Evolutionary conservation across 169 alveolate genomes (phyloP).

Genomic region (Cryptosporidium meleagridis): DNA sequence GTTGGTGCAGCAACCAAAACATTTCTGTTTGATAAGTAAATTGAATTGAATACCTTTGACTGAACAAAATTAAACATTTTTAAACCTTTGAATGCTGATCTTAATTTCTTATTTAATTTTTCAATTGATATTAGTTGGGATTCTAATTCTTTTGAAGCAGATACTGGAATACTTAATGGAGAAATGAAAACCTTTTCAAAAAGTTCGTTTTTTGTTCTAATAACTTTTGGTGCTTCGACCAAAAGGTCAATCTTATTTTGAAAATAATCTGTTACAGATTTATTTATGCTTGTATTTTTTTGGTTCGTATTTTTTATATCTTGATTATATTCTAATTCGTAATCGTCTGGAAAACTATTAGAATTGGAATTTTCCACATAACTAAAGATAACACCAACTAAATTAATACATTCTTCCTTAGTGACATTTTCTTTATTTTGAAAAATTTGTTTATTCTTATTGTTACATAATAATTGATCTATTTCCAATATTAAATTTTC

Average conservation of each 20-base stretch:
- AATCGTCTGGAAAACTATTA: background rate
- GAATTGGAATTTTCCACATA: background rate
- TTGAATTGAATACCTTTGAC: slow-evolving; percentile 93
- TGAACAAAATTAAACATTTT: slow-evolving; percentile 93
- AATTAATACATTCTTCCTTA: background rate
- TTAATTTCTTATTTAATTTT: background rate
- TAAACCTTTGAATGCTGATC: slow-evolving; percentile 76
- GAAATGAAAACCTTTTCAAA: slow-evolving; percentile 42
- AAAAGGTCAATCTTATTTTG: background rate
- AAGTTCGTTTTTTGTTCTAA: background rate
- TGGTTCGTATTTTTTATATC: background rate
- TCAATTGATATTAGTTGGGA: slow-evolving; percentile 1
- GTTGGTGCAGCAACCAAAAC: slow-evolving; percentile 99
- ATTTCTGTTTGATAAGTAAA: slow-evolving; percentile 93
- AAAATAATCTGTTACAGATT: background rate
- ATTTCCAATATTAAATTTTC: slow-evolving; percentile 4
- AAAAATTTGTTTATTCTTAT: background rate
- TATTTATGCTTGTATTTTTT: background rate
- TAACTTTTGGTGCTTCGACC: background rate
- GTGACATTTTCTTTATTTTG: background rate
- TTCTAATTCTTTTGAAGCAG: slow-evolving; percentile 16
- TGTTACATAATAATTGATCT: background rate
- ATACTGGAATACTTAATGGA: slow-evolving; percentile 30
- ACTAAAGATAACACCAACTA: background rate
- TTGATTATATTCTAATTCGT: background rate